These are phyloP conservation scores for Tilletia setariae DNA, from an alignment of 1,284 basidiomycete species.

Conservation along the genomic window DNA sequence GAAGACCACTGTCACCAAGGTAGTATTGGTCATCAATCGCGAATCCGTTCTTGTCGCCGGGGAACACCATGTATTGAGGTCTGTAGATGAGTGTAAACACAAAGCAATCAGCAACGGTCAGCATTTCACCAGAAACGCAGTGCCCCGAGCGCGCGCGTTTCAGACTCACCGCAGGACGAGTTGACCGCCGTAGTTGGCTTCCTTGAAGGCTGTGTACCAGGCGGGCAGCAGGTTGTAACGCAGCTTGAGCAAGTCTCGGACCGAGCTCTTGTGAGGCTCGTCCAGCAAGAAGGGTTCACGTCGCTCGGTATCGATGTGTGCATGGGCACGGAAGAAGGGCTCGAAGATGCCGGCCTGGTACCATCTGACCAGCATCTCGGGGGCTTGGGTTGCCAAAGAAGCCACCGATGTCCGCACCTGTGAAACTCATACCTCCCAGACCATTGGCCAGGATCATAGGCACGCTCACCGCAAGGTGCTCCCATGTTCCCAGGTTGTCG, in stretches of 20 bases:
- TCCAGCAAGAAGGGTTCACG: slow-evolving; percentile 91
- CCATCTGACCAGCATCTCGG: slow-evolving; percentile 94
- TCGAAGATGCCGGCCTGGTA: slow-evolving; percentile 92
- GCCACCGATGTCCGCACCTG: slow-evolving; percentile 94
- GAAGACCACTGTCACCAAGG: slow-evolving; percentile 78
- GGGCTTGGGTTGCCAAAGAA: slow-evolving; percentile 95
- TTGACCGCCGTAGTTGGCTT: slow-evolving; percentile 40
- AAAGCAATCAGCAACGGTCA: too few relatives aligned
- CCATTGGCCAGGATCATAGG: slow-evolving; percentile 89
- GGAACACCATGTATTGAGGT: slow-evolving; percentile 91
- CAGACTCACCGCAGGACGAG: slow-evolving; percentile 54
- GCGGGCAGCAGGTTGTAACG: slow-evolving; percentile 84
- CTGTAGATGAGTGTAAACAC: too few relatives aligned
- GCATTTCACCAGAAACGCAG: slow-evolving; percentile 52
- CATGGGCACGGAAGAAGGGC: slow-evolving; percentile 98
- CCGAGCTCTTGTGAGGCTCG: slow-evolving; percentile 77
- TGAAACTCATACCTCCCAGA: slow-evolving; percentile 89
- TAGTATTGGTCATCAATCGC: slow-evolving; percentile 92
- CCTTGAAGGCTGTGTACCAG: slow-evolving; percentile 90
- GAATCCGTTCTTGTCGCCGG: slow-evolving; percentile 78
- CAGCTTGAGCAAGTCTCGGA: slow-evolving; percentile 75
- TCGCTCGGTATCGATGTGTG: slow-evolving; percentile 95
- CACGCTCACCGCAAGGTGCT: slow-evolving; percentile 87
- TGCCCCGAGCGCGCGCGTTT: too few relatives aligned
- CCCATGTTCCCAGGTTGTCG: slow-evolving; percentile 96